Conservation (phyloP, 768 basidiomycete species). For the Clitopilus hobsonii region DNA sequence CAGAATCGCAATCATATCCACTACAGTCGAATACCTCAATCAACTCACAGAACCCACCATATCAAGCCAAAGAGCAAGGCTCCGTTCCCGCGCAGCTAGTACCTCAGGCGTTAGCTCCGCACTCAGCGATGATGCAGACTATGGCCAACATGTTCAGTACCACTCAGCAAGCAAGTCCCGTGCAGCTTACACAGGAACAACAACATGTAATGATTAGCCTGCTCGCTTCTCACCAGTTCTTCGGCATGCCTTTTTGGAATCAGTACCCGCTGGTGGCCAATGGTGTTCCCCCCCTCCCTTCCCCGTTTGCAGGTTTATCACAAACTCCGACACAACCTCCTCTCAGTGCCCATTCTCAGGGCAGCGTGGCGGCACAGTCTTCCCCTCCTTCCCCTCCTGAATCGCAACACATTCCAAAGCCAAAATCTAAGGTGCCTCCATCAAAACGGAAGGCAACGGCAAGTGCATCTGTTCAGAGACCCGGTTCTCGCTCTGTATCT, state of each 20-base stretch:
- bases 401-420: neutral
- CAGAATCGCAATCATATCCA: too few species aligned
- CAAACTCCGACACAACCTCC: neutral
- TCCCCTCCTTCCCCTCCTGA: too few species aligned
- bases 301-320: neutral
- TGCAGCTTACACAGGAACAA: neutral
- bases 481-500: conserved; percentile 1
- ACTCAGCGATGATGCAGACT: neutral
- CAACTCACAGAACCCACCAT: too few species aligned
- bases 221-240: neutral
- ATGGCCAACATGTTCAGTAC: neutral
- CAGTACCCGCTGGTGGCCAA: neutral
- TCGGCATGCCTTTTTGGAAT: neutral
- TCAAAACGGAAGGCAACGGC: neutral
- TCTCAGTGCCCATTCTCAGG: too few species aligned
- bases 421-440: neutral
- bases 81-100: neutral
- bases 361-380: too few species aligned
- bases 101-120: neutral
- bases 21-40: too few species aligned
- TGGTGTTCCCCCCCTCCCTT: neutral
- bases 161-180: conserved; percentile 1
- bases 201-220: neutral
- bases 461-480: neutral
- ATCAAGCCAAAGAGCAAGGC: too few species aligned